Evolutionary conservation across 2,329 filamentous ascomycete species (phyloP).

Genomic region (Penicillium sp.): DNA sequence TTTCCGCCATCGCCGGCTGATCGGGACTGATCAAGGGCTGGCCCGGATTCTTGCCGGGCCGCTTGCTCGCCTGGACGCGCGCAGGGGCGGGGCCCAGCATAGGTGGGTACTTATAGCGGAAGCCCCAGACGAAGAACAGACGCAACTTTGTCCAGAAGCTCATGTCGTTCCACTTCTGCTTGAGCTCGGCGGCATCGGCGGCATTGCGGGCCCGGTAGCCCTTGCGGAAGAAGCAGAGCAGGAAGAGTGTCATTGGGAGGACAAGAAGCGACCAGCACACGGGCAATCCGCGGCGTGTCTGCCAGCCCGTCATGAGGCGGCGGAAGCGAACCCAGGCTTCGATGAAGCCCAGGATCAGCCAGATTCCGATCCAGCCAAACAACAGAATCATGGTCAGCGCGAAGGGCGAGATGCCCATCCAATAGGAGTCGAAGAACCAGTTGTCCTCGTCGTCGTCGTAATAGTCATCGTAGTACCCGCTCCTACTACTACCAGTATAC

Average conservation of each 20-base stretch:
- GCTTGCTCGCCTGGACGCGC: conserved; percentile 20
- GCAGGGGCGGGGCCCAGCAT: conserved; percentile 30
- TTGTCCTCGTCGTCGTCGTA: conserved; percentile 13
- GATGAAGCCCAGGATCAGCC: conserved; percentile 29
- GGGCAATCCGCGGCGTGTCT: conserved; percentile 33
- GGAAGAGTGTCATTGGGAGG: conserved; percentile 21
- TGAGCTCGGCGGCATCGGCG: conserved; percentile 26
- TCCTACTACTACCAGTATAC: conserved; percentile 5
- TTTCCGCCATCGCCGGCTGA: background rate
- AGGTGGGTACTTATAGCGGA: conserved; percentile 30
- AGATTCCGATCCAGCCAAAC: conserved; percentile 29
- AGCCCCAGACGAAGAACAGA: conserved; percentile 32
- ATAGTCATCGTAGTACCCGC: conserved; percentile 4
- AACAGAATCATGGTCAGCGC: conserved; percentile 25
- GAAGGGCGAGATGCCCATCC: conserved; percentile 24
- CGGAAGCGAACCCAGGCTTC: conserved; percentile 34
- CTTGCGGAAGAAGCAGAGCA: conserved; percentile 21
- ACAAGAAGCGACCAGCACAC: conserved; percentile 29
- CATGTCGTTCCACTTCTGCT: conserved; percentile 28
- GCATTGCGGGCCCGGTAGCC: conserved; percentile 29
- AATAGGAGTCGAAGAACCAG: conserved; percentile 26
- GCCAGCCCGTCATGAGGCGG: conserved; percentile 35
- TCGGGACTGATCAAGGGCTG: background rate
- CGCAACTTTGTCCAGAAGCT: conserved; percentile 24
- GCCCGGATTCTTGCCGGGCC: conserved; percentile 20